A percentile compares a stretch with the other conserved stretches of the same genome.
phyloP scores from a whole-genome alignment of 345 rosid genomes.

The Melaleuca alternifolia region DNA sequence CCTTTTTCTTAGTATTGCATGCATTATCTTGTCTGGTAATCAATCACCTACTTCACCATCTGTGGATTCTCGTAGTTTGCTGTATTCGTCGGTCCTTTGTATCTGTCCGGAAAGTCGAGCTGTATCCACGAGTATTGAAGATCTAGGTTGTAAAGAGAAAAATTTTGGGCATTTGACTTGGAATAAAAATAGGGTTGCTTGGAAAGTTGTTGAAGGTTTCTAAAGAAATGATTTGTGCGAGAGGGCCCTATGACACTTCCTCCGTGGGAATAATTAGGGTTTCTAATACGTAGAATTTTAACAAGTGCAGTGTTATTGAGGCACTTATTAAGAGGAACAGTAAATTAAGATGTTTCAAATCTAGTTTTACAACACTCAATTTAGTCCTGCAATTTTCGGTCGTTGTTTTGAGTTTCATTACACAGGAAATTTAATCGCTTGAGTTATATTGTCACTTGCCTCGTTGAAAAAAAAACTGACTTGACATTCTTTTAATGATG shows the following conservation, averaged over 20 bases:
- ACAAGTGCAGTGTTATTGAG: not conserved
- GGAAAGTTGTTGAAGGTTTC: not conserved
- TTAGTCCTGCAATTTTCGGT: not conserved
- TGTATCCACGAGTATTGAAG: not conserved
- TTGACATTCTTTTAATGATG: not conserved
- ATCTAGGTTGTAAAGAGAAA: not conserved
- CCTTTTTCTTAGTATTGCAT: not conserved
- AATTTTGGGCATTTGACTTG: not conserved
- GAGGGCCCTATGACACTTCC: not conserved
- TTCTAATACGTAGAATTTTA: not conserved
- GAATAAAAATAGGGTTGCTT: not conserved
- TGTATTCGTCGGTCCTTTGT: not conserved
- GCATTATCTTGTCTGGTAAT: not conserved
- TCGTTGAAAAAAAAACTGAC: not conserved
- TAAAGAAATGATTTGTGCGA: not conserved
- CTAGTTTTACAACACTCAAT: not conserved
- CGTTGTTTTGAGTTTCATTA: not conserved
- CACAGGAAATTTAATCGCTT: not conserved
- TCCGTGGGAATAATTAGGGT: not conserved
- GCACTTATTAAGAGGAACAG: not conserved
- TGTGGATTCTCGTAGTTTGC: not conserved
- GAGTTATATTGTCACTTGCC: not conserved
- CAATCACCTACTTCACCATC: not conserved
- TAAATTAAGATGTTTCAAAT: not conserved
- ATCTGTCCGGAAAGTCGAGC: not conserved